Evolutionary conservation across 139 green algal species (phyloP), one percentile per base, ranked within the genome.

Genomic region (Chlorella sp.): DNA sequence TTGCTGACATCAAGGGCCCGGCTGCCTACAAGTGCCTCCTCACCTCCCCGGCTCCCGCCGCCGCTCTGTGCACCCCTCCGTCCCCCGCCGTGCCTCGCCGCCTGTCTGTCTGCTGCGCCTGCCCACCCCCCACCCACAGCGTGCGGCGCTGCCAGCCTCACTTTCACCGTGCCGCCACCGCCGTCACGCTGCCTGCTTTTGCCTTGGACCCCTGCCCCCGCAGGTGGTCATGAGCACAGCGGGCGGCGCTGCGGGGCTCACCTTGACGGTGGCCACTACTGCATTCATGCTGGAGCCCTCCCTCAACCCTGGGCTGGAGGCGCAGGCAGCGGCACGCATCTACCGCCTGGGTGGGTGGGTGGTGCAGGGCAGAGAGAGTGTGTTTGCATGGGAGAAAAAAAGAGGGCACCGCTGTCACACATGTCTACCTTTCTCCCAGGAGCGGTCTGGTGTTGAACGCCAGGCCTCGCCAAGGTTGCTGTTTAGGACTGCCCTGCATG

Each of bases 251-350:
- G 92, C 92, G 18, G 92, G 94, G 1, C 91, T 96, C 26, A 95
- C 94, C 7, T 87, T 96, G 30, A 96, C 91, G 37, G 89, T 88
- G 1, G 94, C 94, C 61, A 89, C 78, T 86, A 92, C 89, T 2
- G 93, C 93, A n/a, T 94, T 95, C 77, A 69, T 96, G 32, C 73
- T 96, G 88, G 94, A 96, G 86, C 93, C 94, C 5, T 77, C 66
- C 16, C 32, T 96, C 2, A 95, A 94, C 89, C 94, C 94, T 11
- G 94, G 91, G 0, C 79, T 93, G 16, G 91, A 96, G 87, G 86
- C 91, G 1, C 94, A 96, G 88, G 94, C 94, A 15, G 93, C 94
- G 0, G 93, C 93, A 0, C 92, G 94, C 80, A 94, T 96, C 78
- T 91, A 93, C 84, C 91, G 94, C 40, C 85, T 96, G 32, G 94